Evolutionary conservation across 495 filamentous ascomycete genomes (phyloP).

Genomic region (Copromyces sp.): DNA sequence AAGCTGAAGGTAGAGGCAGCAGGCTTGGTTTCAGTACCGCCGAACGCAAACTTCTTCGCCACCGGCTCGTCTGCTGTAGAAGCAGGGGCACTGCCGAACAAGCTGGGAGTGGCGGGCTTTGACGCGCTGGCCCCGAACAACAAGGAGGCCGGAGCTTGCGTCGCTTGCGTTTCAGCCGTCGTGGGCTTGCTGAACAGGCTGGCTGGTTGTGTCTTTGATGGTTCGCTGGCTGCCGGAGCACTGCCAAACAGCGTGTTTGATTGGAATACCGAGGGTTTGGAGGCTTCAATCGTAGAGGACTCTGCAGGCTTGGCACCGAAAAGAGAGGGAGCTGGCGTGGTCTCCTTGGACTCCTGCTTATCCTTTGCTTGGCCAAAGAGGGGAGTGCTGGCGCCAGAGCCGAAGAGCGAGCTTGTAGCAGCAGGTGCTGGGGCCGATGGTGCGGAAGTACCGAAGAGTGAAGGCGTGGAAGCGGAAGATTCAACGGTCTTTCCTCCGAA

Average conservation of each 20-base stretch:
- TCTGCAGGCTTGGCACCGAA: constrained; percentile 13
- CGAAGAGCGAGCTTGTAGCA: constrained; percentile 9
- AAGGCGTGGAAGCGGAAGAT: constrained; percentile 11
- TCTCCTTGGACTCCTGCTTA: constrained; percentile 9
- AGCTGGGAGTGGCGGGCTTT: constrained; percentile 12
- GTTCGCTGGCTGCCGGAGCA: constrained; percentile 2
- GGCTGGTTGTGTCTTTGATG: constrained; percentile 10
- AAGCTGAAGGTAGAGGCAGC: constrained; percentile 12
- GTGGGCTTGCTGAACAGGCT: constrained; percentile 23
- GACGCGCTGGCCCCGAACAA: constrained; percentile 20
- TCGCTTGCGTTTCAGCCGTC: constrained; percentile 10
- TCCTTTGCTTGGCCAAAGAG: constrained; percentile 13
- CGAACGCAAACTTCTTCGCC: constrained; percentile 14
- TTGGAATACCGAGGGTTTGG: constrained; percentile 24
- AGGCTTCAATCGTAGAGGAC: constrained; percentile 7
- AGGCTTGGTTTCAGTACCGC: constrained; percentile 19
- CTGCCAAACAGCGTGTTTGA: constrained; percentile 37
- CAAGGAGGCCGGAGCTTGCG: constrained; percentile 10
- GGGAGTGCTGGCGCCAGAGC: constrained; percentile 1
- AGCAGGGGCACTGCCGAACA: constrained; percentile 21
- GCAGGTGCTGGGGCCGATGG: constrained; percentile 4
- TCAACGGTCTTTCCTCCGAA: constrained; percentile 11
- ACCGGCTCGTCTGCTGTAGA: constrained; percentile 12
- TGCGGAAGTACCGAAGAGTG: constrained; percentile 18
- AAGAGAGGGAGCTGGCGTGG: constrained; percentile 7